Conservation (phyloP, 495 filamentous ascomycete species). For the Cenococcum geophilum region DNA sequence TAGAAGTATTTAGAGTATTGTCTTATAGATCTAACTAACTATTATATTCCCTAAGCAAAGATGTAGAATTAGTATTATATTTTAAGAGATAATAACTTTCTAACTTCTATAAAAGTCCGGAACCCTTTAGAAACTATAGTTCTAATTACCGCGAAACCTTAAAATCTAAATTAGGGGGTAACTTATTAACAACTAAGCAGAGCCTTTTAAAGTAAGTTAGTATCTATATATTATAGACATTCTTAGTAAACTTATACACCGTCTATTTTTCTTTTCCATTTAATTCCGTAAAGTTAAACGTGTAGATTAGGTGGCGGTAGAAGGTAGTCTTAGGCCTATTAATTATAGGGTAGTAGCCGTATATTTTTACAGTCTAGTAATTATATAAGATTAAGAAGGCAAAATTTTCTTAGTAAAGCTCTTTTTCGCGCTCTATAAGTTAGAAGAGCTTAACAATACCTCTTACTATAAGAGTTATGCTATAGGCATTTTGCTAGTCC, state of each 20-base stretch:
- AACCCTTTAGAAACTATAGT: not conserved
- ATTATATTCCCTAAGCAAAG: not conserved
- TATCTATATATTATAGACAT: slow-evolving; percentile 29
- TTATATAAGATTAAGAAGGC: slow-evolving; percentile 48
- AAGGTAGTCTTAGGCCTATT: slow-evolving; percentile 24
- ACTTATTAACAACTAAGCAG: slow-evolving; percentile 18
- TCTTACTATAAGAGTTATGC: slow-evolving; percentile 34
- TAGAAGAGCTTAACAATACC: slow-evolving; percentile 38
- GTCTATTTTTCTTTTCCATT: slow-evolving; percentile 38
- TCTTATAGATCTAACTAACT: slow-evolving; percentile 3
- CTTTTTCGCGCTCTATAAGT: slow-evolving; percentile 35
- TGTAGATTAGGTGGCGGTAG: slow-evolving; percentile 34
- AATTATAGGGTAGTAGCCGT: slow-evolving; percentile 21
- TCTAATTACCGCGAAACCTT: slow-evolving; percentile 5
- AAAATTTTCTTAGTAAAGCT: slow-evolving; percentile 41
- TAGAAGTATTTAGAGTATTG: slow-evolving; percentile 12
- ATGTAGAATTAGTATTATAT: not conserved
- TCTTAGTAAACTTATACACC: slow-evolving; percentile 29
- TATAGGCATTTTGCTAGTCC: slow-evolving; percentile 40
- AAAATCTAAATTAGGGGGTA: slow-evolving; percentile 19
- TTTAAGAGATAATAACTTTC: not conserved
- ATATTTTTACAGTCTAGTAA: slow-evolving; percentile 37
- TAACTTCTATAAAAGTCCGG: not conserved
- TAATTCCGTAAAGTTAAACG: slow-evolving; percentile 34
- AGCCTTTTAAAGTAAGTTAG: slow-evolving; percentile 28